phyloP scores from a whole-genome alignment of 139 green algal genomes.

The Bryopsis sp. region DNA sequence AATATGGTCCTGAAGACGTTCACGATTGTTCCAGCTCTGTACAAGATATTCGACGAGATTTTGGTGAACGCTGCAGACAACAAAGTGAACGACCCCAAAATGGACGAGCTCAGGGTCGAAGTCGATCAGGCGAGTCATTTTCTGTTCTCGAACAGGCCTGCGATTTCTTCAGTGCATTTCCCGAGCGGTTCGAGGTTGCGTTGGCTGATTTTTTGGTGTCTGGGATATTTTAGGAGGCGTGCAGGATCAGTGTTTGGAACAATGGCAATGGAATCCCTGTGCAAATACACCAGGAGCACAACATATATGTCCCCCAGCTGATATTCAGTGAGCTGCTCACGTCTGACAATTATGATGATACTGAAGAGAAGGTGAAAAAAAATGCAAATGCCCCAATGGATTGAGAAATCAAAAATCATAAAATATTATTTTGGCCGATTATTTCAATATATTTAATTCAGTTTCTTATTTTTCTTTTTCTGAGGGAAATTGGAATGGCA shows the following conservation, averaged over 20 bases:
- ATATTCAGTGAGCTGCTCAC: conserved; percentile 99
- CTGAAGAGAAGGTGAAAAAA: conserved; percentile 83
- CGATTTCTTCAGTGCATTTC: conserved; percentile 17
- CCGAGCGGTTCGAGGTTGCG: background rate
- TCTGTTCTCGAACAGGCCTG: too few relatives aligned
- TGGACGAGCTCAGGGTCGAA: conserved; percentile 82
- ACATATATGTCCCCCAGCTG: conserved; percentile 93
- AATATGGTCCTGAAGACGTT: conserved; percentile 53
- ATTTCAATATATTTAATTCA: too few relatives aligned
- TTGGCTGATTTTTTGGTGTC: background rate
- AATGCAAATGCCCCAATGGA: too few relatives aligned
- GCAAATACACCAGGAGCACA: conserved; percentile 91
- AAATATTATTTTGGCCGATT: background rate
- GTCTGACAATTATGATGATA: conserved; percentile 97
- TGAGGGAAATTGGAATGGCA: too few relatives aligned
- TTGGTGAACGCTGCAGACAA: conserved; percentile 98
- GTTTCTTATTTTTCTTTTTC: too few relatives aligned
- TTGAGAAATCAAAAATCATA: too few relatives aligned
- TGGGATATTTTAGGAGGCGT: conserved; percentile 38
- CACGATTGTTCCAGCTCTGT: conserved; percentile 84
- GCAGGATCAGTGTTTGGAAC: conserved; percentile 86
- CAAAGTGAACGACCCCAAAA: conserved; percentile 87
- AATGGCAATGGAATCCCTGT: conserved; percentile 92
- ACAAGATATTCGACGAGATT: conserved; percentile 99
- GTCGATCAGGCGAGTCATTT: conserved; percentile 68